Conservation (phyloP, 176 grass and related monocot genomes). For the Tillandsia leiboldiana region DNA sequence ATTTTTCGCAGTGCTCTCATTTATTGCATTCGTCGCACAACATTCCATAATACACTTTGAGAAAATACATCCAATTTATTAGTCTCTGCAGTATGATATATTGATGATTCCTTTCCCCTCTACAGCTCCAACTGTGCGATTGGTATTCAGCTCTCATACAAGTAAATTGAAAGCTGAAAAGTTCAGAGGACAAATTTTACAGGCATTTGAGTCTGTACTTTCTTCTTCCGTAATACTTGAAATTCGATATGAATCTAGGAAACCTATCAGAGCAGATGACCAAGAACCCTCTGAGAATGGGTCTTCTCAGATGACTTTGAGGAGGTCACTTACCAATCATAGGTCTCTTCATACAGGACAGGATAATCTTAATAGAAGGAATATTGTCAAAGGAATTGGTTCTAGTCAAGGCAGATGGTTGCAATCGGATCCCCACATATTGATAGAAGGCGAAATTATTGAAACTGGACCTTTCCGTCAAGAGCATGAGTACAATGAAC, state of each 20-base stretch:
- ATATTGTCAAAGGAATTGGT: constrained; percentile 25
- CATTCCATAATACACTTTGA: no score
- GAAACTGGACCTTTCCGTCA: constrained; percentile 32
- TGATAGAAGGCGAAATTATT: constrained; percentile 91
- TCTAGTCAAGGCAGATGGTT: constrained; percentile 52
- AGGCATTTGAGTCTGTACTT: constrained; percentile 85
- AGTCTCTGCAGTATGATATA: not conserved
- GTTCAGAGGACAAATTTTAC: constrained; percentile 68
- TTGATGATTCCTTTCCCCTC: constrained; percentile 7
- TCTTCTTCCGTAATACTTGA: constrained; percentile 76
- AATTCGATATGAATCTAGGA: constrained; percentile 64
- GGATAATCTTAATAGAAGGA: constrained; percentile 43
- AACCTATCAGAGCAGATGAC: constrained; percentile 7
- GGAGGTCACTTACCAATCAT: constrained; percentile 51
- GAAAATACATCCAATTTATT: no score
- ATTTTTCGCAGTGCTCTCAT: no score
- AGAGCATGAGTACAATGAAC: constrained; percentile 25
- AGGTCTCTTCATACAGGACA: constrained; percentile 45
- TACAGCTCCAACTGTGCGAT: constrained; percentile 69
- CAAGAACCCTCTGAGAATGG: constrained; percentile 28
- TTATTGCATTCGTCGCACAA: no score
- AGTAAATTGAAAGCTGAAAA: constrained; percentile 83
- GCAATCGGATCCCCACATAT: constrained; percentile 76
- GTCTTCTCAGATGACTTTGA: constrained; percentile 41
- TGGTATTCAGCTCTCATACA: constrained; percentile 56